A percentile compares a stretch with the other conserved stretches of the same genome.
Conservation (phyloP, 805 yeast species). For the Sungouiozyma intestinalis region DNA sequence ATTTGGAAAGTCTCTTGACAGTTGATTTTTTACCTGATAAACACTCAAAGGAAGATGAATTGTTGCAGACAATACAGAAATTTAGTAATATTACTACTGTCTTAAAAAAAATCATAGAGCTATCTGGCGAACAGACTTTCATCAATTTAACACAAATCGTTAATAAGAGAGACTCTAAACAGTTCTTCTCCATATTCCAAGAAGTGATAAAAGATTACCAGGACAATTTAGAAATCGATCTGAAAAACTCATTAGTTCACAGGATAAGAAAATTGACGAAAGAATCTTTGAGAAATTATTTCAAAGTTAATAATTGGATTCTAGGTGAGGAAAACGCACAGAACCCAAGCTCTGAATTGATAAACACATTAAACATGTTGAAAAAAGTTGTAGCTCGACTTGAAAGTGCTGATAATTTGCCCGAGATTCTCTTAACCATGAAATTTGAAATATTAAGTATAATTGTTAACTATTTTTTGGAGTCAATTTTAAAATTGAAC, state of each 20-base stretch:
- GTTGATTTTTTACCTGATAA: conserved; percentile 13
- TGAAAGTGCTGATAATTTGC: conserved; percentile 9
- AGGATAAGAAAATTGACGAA: conserved; percentile 25
- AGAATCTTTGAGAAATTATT: conserved; percentile 25
- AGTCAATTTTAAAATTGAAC: conserved; percentile 30
- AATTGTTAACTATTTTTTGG: conserved; percentile 26
- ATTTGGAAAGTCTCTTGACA: conserved; percentile 15
- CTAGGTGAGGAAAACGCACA: conserved; percentile 4
- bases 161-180: conserved; percentile 13
- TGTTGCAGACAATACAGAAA: conserved; percentile 18
- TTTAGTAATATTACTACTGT: conserved; percentile 14
- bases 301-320: conserved; percentile 28
- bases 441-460: conserved; percentile 19
- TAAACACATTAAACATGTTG: conserved; percentile 20
- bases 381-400: conserved; percentile 11
- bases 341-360: conserved; percentile 21
- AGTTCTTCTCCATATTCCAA: conserved; percentile 23
- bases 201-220: conserved; percentile 23
- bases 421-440: conserved; percentile 12
- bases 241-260: conserved; percentile 22
- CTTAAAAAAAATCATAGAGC: conserved; percentile 9
- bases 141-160: conserved; percentile 17
- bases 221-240: conserved; percentile 18
- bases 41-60: conserved; percentile 17
- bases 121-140: conserved; percentile 13